A percentile compares a stretch with the other conserved stretches of the same genome.
Evolutionary conservation across 805 yeast species (phyloP).

Genomic region (Candida michaelii): DNA sequence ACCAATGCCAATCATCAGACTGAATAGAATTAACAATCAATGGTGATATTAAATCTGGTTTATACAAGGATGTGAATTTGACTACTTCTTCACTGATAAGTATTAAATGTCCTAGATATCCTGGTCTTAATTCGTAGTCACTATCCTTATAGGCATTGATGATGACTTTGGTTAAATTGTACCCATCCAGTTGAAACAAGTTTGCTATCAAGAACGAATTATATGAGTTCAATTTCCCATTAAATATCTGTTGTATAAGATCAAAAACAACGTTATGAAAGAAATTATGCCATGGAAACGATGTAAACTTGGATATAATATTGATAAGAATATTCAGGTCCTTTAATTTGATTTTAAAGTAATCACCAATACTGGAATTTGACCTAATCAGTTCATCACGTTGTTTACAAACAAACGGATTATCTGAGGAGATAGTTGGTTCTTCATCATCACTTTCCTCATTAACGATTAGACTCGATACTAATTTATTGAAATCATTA

Average conservation of each 20-base stretch:
- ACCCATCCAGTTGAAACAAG: conserved; percentile 20
- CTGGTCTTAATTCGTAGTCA: conserved; percentile 60
- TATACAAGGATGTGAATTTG: conserved; percentile 68
- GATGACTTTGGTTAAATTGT: conserved; percentile 28
- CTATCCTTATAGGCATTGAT: conserved; percentile 23
- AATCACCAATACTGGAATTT: conserved; percentile 81
- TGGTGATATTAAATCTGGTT: conserved; percentile 59
- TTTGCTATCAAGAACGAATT: conserved; percentile 51
- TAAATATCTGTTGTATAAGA: conserved; percentile 89
- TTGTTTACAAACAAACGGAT: conserved; percentile 41
- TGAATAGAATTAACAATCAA: conserved; percentile 48
- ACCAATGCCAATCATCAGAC: conserved; percentile 53
- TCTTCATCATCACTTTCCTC: conserved; percentile 46
- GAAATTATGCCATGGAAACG: conserved; percentile 95
- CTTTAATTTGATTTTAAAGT: conserved; percentile 74
- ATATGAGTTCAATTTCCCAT: conserved; percentile 89
- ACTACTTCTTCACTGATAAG: conserved; percentile 94
- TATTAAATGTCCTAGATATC: conserved; percentile 96
- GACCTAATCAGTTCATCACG: conserved; percentile 38
- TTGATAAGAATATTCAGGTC: conserved; percentile 70
- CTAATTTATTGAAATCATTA: conserved; percentile 19
- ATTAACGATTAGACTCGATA: conserved; percentile 27
- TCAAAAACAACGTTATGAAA: conserved; percentile 97
- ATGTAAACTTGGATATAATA: conserved; percentile 73
- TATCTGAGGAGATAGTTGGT: conserved; percentile 42